phyloP scores from a whole-genome alignment of 1,284 basidiomycete species.

The Malassezia obtusa region DNA sequence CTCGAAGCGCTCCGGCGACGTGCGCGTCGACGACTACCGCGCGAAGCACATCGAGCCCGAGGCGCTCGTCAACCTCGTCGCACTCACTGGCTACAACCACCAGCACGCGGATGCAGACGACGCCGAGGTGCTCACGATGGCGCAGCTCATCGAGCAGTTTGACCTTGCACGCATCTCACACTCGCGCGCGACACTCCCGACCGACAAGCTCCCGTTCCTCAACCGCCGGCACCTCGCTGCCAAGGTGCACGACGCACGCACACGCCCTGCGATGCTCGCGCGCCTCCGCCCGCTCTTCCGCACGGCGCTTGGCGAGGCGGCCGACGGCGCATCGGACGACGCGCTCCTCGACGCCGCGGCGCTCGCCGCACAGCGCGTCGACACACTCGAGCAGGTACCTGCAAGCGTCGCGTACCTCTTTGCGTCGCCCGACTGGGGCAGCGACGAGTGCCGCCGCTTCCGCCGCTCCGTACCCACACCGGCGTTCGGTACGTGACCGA shows the following conservation, averaged over 20 bases:
- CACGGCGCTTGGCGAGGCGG: not conserved
- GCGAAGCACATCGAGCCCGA: slow-evolving; percentile 79
- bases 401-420: slow-evolving; percentile 5
- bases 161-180: slow-evolving; percentile 32
- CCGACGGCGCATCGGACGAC: not conserved
- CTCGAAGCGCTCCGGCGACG: slow-evolving; percentile 84
- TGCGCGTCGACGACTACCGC: slow-evolving; percentile 73
- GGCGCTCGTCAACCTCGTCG: slow-evolving; percentile 84
- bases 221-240: slow-evolving; percentile 29
- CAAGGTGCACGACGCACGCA: slow-evolving; percentile 22
- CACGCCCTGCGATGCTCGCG: not conserved
- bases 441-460: slow-evolving; percentile 2
- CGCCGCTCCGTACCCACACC: not conserved
- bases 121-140: slow-evolving; percentile 6
- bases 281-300: slow-evolving; percentile 8
- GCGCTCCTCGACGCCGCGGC: slow-evolving; percentile 4
- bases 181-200: slow-evolving; percentile 30
- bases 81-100: slow-evolving; percentile 74
- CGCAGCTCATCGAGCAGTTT: slow-evolving; percentile 25
- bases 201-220: slow-evolving; percentile 36
- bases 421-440: slow-evolving; percentile 4
- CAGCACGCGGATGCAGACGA: slow-evolving; percentile 6
- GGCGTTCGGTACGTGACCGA: not conserved
- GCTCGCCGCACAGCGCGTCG: slow-evolving; percentile 10
- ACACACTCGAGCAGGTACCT: slow-evolving; percentile 7